Base-by-base conservation (phyloP, 371 early-diverging fungal species). In the Smittium mucronatum region DNA sequence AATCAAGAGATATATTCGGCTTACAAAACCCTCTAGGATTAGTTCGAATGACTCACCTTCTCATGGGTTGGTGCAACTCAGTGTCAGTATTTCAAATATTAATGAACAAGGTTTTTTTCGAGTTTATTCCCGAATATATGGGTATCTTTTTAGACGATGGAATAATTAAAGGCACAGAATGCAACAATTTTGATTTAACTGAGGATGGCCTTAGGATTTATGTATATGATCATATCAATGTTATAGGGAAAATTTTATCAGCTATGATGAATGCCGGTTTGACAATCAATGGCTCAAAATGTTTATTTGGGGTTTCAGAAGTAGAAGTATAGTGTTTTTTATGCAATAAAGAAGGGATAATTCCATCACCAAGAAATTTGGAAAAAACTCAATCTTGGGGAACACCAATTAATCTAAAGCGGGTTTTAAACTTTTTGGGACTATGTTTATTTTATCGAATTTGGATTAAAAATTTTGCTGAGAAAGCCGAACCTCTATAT, bases 61-160 rank as follows among this genome's bases (percentile, higher is more conserved):
- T 75, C 25, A 67, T 69, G 72, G 75, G 77, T 25, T 75, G 71
- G 71, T 69, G 71, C 1, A 77, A 77, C 61, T 74, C 76, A 0
- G 74, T 74, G 11, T 57, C 67, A 1, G 36, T 64, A 34, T 69
- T 68, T 30, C 76, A 75, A 36, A 34, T 71, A 2, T 34, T 77
- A 1, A 78, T 74, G 68, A 36, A 34, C 2, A 34, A 47, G 30
- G 64, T 76, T 31, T 68, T 76, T 21, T 64, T 36, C 2, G 59
- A 59, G 1, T 70, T 69, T 36, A 73, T 76, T 2, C 76, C 76
- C 2, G 17, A 64, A 1, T 2, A 29, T 2, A 57, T 68, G 17
- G 15, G 25, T 30, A 63, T 71, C n/a, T 77, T 70, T 63, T 32
- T 76, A 34, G 76, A 76, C 57, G 76, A 76, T 34, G 71, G 71